Conservation (phyloP, 1,139 yeast species). For the Candida buenavistaensis region DNA sequence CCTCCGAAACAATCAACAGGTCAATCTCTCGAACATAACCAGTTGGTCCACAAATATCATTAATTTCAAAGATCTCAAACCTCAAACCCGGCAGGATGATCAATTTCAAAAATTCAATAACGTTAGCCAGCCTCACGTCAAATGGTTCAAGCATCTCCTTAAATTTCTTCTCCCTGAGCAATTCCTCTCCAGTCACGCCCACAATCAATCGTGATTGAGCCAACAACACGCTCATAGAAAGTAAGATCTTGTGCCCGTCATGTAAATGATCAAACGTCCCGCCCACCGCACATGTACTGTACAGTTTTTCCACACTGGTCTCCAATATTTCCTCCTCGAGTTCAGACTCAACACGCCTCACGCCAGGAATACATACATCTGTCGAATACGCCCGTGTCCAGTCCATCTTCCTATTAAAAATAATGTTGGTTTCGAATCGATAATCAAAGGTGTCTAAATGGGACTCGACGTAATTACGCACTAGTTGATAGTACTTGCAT, state of each 20-base stretch:
- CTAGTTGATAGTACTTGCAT: slow-evolving; percentile 25
- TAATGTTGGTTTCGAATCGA: slow-evolving; percentile 31
- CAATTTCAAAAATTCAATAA: slow-evolving; percentile 45
- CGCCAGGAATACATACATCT: too few species aligned
- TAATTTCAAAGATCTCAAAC: slow-evolving; percentile 54
- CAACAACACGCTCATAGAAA: slow-evolving; percentile 71
- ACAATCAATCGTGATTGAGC: slow-evolving; percentile 58
- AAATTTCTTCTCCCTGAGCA: slow-evolving; percentile 74
- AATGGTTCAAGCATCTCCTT: slow-evolving; percentile 65
- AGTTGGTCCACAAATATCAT: slow-evolving; percentile 94
- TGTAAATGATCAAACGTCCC: slow-evolving; percentile 98
- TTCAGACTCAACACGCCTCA: too few species aligned
- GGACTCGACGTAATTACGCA: slow-evolving; percentile 21
- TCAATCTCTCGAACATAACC: slow-evolving; percentile 75
- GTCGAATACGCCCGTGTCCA: too few species aligned
- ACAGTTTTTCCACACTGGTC: too few species aligned
- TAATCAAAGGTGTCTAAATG: slow-evolving; percentile 18
- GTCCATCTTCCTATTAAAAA: too few species aligned
- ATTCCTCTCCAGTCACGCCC: slow-evolving; percentile 81
- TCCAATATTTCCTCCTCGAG: too few species aligned
- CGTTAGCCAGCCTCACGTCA: slow-evolving; percentile 47
- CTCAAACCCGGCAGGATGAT: slow-evolving; percentile 22
- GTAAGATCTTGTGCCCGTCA: slow-evolving; percentile 87
- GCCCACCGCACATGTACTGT: slow-evolving; percentile 62
- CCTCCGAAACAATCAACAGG: slow-evolving; percentile 77